phyloP scores from a whole-genome alignment of 495 filamentous ascomycete genomes.

The Letharia columbiana region DNA sequence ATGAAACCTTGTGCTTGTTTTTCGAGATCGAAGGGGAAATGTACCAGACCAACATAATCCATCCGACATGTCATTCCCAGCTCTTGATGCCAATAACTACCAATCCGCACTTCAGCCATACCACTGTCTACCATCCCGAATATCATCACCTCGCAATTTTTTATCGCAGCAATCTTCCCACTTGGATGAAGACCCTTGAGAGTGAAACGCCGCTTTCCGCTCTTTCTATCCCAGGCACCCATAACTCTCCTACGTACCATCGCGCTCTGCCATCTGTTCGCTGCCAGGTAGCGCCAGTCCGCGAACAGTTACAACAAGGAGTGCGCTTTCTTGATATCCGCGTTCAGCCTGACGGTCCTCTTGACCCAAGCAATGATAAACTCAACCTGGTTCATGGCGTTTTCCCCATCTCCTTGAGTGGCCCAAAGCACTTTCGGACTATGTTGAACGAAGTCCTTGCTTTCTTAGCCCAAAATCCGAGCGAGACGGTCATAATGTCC shows the following conservation, averaged over 20 bases:
- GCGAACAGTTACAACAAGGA: constrained; percentile 76
- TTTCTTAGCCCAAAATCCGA: constrained; percentile 71
- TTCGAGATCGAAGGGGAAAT: constrained; percentile 52
- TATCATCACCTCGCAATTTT: constrained; percentile 65
- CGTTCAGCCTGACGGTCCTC: constrained; percentile 53
- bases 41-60: constrained; percentile 54
- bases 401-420: constrained; percentile 66
- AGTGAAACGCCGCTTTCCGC: constrained; percentile 64
- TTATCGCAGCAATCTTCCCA: constrained; percentile 57
- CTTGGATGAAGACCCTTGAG: constrained; percentile 73
- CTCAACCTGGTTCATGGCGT: constrained; percentile 66
- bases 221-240: constrained; percentile 88
- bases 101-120: constrained; percentile 55
- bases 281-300: constrained; percentile 74
- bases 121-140: constrained; percentile 59
- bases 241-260: constrained; percentile 84
- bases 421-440: constrained; percentile 64
- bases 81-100: constrained; percentile 46
- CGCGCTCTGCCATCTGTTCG: constrained; percentile 82
- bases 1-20: constrained; percentile 51
- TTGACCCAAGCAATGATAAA: constrained; percentile 46
- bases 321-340: constrained; percentile 93
- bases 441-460: constrained; percentile 58
- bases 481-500: constrained; percentile 76
- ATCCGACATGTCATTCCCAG: constrained; percentile 45